Evolutionary conservation across 352 stramenopile genomes (phyloP), one percentile per base, ranked within the genome.

Genomic region (Phytophthora fragariae): DNA sequence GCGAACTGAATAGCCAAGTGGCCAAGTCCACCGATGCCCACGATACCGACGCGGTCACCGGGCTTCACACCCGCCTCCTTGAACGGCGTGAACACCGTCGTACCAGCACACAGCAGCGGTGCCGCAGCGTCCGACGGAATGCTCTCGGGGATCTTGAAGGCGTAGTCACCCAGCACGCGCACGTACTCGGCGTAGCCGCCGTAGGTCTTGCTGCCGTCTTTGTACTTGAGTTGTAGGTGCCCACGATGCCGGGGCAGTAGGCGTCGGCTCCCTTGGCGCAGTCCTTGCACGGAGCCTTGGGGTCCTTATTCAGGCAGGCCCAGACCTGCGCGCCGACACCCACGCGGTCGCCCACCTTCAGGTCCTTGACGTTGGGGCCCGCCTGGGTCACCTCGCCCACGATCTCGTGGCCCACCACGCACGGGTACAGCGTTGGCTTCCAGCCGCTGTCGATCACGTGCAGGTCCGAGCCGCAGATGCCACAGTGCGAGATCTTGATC

Each of bases 1-100:
- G 76, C 83, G 55, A 97, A 91, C 72, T 97, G 94, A 55, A 97
- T 79, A 12, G 66, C 90, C 57, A 97, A 73, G 75, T 98, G 92
- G 29, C 92, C 91, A 5, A 98, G 76, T 7, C 92, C 92, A 19
- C 92, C 92, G 62, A 97, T 89, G n/a, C 92, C 92, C 5, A 92
- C 75, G 14, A 98, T 76, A 11, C 78, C 91, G 1, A 98, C 78
- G 10, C 78, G 85, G 56, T 87, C 68, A 17, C 82, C 83, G 5
- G 65, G 33, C 68, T 89, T 76, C 27, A 89, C 75, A 54, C 79
- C 79, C 8, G 58, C 81, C 50, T 84, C 70, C 69, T 83, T 83
- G 47, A 96, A 71, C 9, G 91, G 92, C 41, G 82, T 90, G 77
- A 84, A 97, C 33, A 84, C 86, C 75, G 46, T 31, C 29, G 29